Evolutionary conservation across 106 monocot species (phyloP).

Genomic region (Chionographis japonica): DNA sequence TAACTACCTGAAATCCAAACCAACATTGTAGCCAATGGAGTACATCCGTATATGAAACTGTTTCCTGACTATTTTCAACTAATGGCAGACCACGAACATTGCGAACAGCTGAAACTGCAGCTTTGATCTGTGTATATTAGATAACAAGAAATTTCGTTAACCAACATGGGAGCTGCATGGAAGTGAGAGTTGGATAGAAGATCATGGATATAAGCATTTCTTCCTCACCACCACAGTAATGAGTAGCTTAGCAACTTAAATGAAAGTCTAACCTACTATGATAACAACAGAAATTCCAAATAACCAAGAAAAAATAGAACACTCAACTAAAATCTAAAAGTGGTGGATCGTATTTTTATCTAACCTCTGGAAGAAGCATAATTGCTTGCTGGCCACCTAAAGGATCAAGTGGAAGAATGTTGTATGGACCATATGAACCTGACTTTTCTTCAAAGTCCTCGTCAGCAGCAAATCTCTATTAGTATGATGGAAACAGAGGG

Average conservation of each 20-base stretch:
- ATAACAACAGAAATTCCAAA: too few relatives aligned
- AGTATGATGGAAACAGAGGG: background rate
- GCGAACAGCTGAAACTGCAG: constrained; percentile 49
- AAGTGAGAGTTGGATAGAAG: too few relatives aligned
- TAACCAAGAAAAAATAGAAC: too few relatives aligned
- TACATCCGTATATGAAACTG: constrained; percentile 27
- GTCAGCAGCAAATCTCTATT: constrained; percentile 23
- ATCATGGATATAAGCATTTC: too few relatives aligned
- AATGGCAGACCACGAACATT: constrained; percentile 62
- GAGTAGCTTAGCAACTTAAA: too few relatives aligned
- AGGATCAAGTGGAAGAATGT: constrained; percentile 73
- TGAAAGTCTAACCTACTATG: too few relatives aligned
- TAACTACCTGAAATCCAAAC: constrained; percentile 80
- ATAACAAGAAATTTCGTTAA: constrained; percentile 6
- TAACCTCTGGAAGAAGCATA: constrained; percentile 73
- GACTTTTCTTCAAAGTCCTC: constrained; percentile 24
- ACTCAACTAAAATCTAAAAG: too few relatives aligned
- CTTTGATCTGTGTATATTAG: constrained; percentile 55
- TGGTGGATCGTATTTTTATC: background rate
- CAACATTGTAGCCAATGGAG: constrained; percentile 62
- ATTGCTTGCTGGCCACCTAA: constrained; percentile 42
- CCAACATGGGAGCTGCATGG: too few relatives aligned
- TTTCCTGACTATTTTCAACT: constrained; percentile 22
- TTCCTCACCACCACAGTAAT: too few relatives aligned
- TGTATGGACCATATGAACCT: constrained; percentile 39